Evolutionary conservation across 768 basidiomycete species (phyloP).

Genomic region (Mycena floridula): DNA sequence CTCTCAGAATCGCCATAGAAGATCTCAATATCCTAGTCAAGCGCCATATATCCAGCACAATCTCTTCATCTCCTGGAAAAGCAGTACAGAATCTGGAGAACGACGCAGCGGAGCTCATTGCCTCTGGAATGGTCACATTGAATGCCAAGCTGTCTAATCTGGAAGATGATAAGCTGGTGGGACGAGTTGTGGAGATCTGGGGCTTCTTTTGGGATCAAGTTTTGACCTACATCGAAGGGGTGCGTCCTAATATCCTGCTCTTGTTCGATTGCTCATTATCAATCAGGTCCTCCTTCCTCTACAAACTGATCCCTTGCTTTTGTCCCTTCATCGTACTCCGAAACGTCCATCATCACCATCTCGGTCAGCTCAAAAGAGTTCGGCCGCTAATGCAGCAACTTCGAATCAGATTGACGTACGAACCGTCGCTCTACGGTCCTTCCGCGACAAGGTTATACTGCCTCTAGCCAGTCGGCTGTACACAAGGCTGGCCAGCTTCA

Average conservation of each 20-base stretch:
- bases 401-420: conserved; percentile 71
- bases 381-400: conserved; percentile 25
- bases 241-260: conserved; percentile 28
- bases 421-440: conserved; percentile 70
- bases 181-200: conserved; percentile 83
- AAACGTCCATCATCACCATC: conserved; percentile 46
- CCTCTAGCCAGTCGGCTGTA: conserved; percentile 55
- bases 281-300: conserved; percentile 53
- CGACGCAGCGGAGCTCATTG: conserved; percentile 80
- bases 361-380: conserved; percentile 44
- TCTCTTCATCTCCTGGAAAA: conserved; percentile 68
- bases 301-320: conserved; percentile 57
- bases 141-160: conserved; percentile 74
- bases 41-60: conserved; percentile 67
- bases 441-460: conserved; percentile 74
- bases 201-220: conserved; percentile 91
- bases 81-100: conserved; percentile 68
- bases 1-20: conserved; percentile 81
- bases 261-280: background rate
- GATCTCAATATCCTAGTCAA: conserved; percentile 81
- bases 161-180: conserved; percentile 74
- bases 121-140: conserved; percentile 86
- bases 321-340: conserved; percentile 60
- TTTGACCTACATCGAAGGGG: conserved; percentile 82
- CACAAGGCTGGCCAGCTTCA: conserved; percentile 45